Evolutionary conservation across 2,329 filamentous ascomycete genomes (phyloP), one percentile per base, ranked within the genome.

Genomic region (Fusarium odoratissimum): DNA sequence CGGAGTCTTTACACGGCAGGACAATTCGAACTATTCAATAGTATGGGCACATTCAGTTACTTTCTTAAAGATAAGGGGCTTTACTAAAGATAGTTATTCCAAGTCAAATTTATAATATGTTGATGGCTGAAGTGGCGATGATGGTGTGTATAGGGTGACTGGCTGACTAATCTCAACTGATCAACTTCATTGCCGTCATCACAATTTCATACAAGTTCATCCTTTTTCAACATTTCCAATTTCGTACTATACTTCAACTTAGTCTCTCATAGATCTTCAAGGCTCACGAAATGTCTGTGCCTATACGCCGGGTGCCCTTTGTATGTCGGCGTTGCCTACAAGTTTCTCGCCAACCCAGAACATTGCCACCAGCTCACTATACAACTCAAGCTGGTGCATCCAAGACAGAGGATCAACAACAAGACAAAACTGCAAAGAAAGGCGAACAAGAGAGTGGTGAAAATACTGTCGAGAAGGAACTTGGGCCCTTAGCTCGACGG

Each of bases 401-500:
- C 17, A 54, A 73, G 31, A 48, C 62, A 17, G 31, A 67, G 31
- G 16, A 41, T 9, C 37, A 60, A 55, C 64, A 61, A 23, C 55
- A 51, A 19, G 52, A 68, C 14, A 54, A 54, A 3, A 40, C 51
- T 8, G 17, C 28, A 8, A 46, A 65, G n/a, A 54, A 64, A 17
- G 37, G 45, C 12, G 30, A 70, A 7, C 2, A 4, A 60, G 35
- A 45, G 17, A 25, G 5, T 21, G 19, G 48, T 59, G 21, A 33
- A 11, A 5, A 21, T 2, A 14, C 6, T 3, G 19, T 56, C 5
- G 31, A 33, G 11, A 77, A 71, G 16, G 78, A 80, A 49, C 69
- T 65, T 7, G 86, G 87, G 2, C 80, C 86, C 30, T 86, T 91
- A 86, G 82, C 88, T 13, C 85, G 88, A 41, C 87, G 89, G 21